phyloP scores from a whole-genome alignment of 2,329 filamentous ascomycete species.

The Teratosphaeria nubilosa region DNA sequence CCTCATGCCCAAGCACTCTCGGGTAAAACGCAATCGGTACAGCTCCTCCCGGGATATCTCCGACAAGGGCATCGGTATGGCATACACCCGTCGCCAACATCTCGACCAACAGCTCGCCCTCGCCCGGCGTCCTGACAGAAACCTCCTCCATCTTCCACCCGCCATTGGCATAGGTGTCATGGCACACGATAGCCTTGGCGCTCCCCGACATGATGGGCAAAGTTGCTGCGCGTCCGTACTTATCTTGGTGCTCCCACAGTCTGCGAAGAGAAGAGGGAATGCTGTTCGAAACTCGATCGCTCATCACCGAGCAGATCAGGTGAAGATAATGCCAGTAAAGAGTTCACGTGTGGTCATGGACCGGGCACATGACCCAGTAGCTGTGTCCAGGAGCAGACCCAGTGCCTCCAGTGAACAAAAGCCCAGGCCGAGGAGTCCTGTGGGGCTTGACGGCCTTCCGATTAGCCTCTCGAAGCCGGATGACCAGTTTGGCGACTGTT shows the following conservation, averaged over 20 bases:
- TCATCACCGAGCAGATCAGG: conserved; percentile 4
- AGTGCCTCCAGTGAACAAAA: no score
- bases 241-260: conserved; percentile 17
- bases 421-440: no score
- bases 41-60: conserved; percentile 25
- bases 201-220: conserved; percentile 11
- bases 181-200: conserved; percentile 30
- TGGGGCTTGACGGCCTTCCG: no score
- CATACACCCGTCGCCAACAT: conserved; percentile 46
- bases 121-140: conserved; percentile 24
- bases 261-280: conserved; percentile 17
- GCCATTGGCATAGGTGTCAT: conserved; percentile 26
- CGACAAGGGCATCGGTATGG: conserved; percentile 44
- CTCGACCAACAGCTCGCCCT: conserved; percentile 43
- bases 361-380: neutral
- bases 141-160: conserved; percentile 33
- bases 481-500: neutral
- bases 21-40: conserved; percentile 35
- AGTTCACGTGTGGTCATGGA: neutral
- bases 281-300: conserved; percentile 16
- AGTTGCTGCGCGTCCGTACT: conserved; percentile 3
- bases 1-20: conserved; percentile 45
- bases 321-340: neutral
- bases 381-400: no score
- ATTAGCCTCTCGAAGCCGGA: neutral